These are phyloP conservation scores for Lactifluus hygrophoroides DNA, from an alignment of 768 basidiomycete genomes.

Conservation along the genomic window DNA sequence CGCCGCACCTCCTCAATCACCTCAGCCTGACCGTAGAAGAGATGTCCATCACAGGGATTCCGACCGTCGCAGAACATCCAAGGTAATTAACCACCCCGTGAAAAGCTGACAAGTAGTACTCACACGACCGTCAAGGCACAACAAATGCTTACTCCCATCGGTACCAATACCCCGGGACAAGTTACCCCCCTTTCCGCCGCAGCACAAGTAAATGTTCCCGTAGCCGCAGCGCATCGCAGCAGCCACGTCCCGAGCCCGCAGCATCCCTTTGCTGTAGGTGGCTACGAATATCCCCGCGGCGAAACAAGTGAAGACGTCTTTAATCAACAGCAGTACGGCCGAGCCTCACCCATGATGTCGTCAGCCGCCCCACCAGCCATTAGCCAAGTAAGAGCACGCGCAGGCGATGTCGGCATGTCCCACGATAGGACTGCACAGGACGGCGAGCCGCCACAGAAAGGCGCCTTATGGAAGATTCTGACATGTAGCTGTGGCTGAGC, in stretches of 20 bases:
- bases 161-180: constrained; percentile 42
- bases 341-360: constrained; percentile 75
- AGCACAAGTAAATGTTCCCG: constrained; percentile 66
- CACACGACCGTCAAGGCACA: constrained; percentile 62
- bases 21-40: constrained; percentile 45
- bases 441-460: constrained; percentile 41
- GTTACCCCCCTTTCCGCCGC: constrained; percentile 64
- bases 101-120: constrained; percentile 66
- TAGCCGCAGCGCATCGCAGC: constrained; percentile 40
- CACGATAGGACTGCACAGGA: constrained; percentile 53
- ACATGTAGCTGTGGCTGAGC: constrained; percentile 66
- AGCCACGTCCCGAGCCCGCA: constrained; percentile 37
- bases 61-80: constrained; percentile 58
- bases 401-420: constrained; percentile 58
- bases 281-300: constrained; percentile 45
- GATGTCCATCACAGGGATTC: constrained; percentile 46
- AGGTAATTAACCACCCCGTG: constrained; percentile 60
- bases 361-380: constrained; percentile 64
- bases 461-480: constrained; percentile 55
- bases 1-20: constrained; percentile 35
- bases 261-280: constrained; percentile 68
- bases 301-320: constrained; percentile 46
- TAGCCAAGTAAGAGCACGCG: constrained; percentile 62
- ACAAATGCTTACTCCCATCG: constrained; percentile 48
- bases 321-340: constrained; percentile 59